A percentile compares a stretch with the other conserved stretches of the same genome.
Conservation (phyloP, 805 yeast genomes). For the Monosporozyma unispora region DNA sequence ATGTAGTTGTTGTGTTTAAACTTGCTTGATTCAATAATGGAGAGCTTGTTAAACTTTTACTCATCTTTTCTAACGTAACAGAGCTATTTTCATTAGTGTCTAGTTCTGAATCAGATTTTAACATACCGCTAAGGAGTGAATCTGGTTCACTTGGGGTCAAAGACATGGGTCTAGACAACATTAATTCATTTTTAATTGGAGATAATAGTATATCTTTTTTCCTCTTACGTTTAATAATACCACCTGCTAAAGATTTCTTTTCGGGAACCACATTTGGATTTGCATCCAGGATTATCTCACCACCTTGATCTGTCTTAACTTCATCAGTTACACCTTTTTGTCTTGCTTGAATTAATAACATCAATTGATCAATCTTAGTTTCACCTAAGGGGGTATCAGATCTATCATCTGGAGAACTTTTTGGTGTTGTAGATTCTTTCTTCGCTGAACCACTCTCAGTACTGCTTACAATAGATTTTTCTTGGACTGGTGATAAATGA, state of each 20-base stretch:
- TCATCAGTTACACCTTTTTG: conserved; percentile 63
- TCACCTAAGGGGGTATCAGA: conserved; percentile 52
- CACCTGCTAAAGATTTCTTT: conserved; percentile 66
- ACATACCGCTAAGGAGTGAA: background rate
- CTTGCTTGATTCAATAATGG: background rate
- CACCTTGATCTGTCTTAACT: conserved; percentile 59
- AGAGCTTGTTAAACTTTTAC: background rate
- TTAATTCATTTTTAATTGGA: background rate
- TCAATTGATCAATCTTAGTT: conserved; percentile 82
- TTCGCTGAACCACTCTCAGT: background rate
- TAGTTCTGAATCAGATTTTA: background rate
- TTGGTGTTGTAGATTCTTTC: background rate
- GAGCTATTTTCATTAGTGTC: background rate
- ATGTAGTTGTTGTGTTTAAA: background rate
- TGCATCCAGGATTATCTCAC: conserved; percentile 49
- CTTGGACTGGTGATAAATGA: conserved; percentile 28
- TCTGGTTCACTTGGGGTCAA: background rate
- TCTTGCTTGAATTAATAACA: conserved; percentile 85
- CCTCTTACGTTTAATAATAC: conserved; percentile 55
- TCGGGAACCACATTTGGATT: conserved; percentile 28
- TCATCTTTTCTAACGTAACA: background rate
- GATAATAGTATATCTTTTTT: conserved; percentile 8
- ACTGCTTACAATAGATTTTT: conserved; percentile 24
- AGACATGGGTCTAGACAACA: background rate
- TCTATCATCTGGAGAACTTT: background rate